Percentiles rank a stretch among this genome's conserved stretches.
phyloP scores from a whole-genome alignment of 345 rosid species.

The Trapa bicornis region DNA sequence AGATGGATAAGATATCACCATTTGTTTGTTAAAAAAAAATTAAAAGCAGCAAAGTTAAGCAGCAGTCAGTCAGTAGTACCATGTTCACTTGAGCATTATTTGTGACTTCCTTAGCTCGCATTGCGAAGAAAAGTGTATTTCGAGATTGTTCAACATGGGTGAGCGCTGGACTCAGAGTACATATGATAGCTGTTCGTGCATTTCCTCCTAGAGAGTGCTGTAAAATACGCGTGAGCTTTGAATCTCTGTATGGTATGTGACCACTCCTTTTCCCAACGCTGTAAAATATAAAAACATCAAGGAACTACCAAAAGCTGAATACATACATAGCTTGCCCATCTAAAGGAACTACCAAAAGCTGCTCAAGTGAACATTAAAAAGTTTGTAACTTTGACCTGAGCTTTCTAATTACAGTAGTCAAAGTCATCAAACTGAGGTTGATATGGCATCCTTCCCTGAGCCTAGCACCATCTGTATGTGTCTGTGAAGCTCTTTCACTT shows the following conservation, averaged over 20 bases:
- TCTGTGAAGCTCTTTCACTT: slow-evolving; percentile 98
- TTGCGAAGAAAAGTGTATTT: slow-evolving; percentile 88
- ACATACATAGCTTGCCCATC: not conserved
- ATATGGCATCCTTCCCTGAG: slow-evolving; percentile 99
- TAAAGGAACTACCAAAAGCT: not conserved
- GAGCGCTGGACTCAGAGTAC: slow-evolving; percentile 88
- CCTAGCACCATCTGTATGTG: slow-evolving; percentile 90
- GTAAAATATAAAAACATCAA: slow-evolving; percentile 4
- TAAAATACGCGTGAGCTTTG: slow-evolving; percentile 92
- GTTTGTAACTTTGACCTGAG: slow-evolving; percentile 44
- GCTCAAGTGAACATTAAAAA: too few relatives aligned
- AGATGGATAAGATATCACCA: not conserved
- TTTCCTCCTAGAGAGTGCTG: slow-evolving; percentile 99
- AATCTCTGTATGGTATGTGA: slow-evolving; percentile 91
- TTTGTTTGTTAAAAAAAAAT: not conserved
- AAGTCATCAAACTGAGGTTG: slow-evolving; percentile 96
- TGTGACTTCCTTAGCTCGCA: slow-evolving; percentile 98
- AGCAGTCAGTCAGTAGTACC: slow-evolving; percentile 29
- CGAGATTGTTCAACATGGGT: slow-evolving; percentile 94
- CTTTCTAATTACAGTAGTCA: slow-evolving; percentile 94
- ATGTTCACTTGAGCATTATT: slow-evolving; percentile 96
- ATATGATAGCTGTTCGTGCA: slow-evolving; percentile 96
- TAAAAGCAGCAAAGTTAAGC: not conserved
- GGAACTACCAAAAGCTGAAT: not conserved
- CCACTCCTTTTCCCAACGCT: slow-evolving; percentile 96